Conservation (phyloP, 2,329 filamentous ascomycete genomes). For the Ophiocordyceps polyrhachis-furcata region DNA sequence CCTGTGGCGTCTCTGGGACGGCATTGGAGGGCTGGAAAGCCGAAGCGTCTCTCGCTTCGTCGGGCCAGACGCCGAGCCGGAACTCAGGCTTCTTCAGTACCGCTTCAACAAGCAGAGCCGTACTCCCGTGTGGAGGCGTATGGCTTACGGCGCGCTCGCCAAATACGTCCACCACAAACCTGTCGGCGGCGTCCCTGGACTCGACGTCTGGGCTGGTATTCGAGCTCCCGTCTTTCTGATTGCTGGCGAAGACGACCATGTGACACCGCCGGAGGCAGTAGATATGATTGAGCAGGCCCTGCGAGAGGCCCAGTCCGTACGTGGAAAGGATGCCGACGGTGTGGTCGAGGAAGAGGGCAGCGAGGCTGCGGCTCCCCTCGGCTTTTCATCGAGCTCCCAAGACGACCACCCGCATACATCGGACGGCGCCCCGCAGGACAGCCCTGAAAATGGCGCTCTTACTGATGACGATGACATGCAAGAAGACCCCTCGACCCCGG, state of each 20-base stretch:
- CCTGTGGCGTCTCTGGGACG: constrained; percentile 59
- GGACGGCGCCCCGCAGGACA: not conserved
- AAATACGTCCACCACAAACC: constrained; percentile 32
- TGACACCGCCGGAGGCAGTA: constrained; percentile 56
- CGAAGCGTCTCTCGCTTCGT: constrained; percentile 64
- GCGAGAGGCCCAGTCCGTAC: constrained; percentile 2
- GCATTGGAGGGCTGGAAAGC: constrained; percentile 59
- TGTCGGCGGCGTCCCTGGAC: constrained; percentile 47
- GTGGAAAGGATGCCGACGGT: not conserved
- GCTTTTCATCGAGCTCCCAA: constrained; percentile 13
- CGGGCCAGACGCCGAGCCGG: constrained; percentile 43
- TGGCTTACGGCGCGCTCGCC: constrained; percentile 56
- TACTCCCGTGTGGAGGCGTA: constrained; percentile 66
- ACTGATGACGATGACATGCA: constrained; percentile 15
- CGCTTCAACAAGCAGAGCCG: constrained; percentile 68
- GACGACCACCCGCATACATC: constrained; percentile 14
- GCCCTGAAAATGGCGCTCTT: constrained; percentile 3
- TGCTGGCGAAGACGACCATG: constrained; percentile 54
- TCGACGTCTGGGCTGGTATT: constrained; percentile 53
- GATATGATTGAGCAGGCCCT: constrained; percentile 40
- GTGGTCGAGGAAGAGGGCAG: constrained; percentile 9
- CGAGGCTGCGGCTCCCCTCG: constrained; percentile 30
- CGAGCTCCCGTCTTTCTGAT: constrained; percentile 60
- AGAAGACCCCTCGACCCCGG: constrained; percentile 27
- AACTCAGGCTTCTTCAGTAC: constrained; percentile 48